Percentiles rank a stretch among this genome's conserved stretches.
These are phyloP conservation scores for Fremontodendron californicum DNA, from an alignment of 345 rosid species.

Conservation along the genomic window DNA sequence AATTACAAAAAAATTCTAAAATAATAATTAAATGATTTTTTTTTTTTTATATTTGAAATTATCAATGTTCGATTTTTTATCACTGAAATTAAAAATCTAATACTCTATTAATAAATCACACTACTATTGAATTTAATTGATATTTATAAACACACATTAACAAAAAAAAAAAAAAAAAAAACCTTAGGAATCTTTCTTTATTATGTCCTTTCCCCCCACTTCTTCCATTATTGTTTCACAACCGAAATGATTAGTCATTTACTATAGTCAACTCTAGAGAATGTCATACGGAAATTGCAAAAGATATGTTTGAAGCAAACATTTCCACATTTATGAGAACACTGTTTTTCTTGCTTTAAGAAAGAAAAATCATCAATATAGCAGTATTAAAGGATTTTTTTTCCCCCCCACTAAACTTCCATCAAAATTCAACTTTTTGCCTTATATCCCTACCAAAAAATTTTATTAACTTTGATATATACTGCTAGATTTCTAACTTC, in stretches of 20 bases:
- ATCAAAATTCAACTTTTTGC: background rate
- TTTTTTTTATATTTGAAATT: no score
- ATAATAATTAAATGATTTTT: no score
- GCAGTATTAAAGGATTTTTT: background rate
- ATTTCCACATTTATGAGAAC: constrained; percentile 1
- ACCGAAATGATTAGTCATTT: constrained; percentile 28
- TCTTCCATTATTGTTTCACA: constrained; percentile 29
- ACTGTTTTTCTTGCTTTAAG: background rate
- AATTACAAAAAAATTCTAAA: no score
- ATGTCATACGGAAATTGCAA: constrained; percentile 27
- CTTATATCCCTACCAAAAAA: no score
- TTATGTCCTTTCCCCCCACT: constrained; percentile 1
- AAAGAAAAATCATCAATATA: background rate
- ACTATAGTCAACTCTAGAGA: constrained; percentile 26
- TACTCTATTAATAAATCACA: no score
- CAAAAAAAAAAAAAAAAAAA: background rate
- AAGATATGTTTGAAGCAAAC: constrained; percentile 18
- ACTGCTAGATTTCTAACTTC: no score
- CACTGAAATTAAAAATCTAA: no score
- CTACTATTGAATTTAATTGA: no score
- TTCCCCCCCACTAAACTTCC: constrained; percentile 6
- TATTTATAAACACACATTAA: no score
- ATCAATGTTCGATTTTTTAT: no score
- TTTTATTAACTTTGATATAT: no score
- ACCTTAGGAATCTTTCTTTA: constrained; percentile 20